Conservation (phyloP, 345 rosid species). For the Gossypium arboreum region DNA sequence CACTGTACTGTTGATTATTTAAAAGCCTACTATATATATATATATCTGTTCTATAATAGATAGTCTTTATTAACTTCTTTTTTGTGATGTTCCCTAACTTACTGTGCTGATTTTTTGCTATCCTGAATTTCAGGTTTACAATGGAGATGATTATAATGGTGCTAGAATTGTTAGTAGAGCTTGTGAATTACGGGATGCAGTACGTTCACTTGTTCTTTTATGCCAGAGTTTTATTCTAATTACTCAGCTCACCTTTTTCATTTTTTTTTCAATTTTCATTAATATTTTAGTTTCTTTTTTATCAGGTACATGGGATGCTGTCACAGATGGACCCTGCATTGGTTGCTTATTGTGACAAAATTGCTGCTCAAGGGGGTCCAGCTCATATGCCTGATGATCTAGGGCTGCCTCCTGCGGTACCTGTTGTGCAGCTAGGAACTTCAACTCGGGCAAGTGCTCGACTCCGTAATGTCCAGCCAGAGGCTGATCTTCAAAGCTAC, state of each 20-base stretch:
- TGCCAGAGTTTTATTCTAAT: background rate
- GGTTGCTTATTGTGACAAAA: conserved; percentile 79
- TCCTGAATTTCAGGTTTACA: conserved; percentile 53
- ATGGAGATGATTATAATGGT: conserved; percentile 93
- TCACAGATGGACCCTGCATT: conserved; percentile 97
- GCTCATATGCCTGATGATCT: conserved; percentile 73
- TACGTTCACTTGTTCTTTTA: conserved; percentile 28
- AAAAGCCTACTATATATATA: background rate
- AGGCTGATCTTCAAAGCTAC: conserved; percentile 56
- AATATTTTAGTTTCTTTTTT: background rate
- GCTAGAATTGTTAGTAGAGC: conserved; percentile 92
- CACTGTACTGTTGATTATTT: background rate
- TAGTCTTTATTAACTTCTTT: background rate
- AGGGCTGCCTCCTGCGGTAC: conserved; percentile 54
- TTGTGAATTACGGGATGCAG: conserved; percentile 89
- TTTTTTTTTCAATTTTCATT: background rate
- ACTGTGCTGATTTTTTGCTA: conserved; percentile 9
- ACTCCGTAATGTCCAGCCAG: conserved; percentile 81
- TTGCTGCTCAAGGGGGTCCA: conserved; percentile 84
- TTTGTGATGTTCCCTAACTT: background rate
- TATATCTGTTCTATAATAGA: background rate
- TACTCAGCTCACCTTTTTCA: background rate
- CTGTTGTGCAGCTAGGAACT: conserved; percentile 73
- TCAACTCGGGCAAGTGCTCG: conserved; percentile 87
- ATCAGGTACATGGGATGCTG: conserved; percentile 91